Evolutionary conservation across 371 early-diverging fungal species (phyloP).

Genomic region (Mortierella sp.): DNA sequence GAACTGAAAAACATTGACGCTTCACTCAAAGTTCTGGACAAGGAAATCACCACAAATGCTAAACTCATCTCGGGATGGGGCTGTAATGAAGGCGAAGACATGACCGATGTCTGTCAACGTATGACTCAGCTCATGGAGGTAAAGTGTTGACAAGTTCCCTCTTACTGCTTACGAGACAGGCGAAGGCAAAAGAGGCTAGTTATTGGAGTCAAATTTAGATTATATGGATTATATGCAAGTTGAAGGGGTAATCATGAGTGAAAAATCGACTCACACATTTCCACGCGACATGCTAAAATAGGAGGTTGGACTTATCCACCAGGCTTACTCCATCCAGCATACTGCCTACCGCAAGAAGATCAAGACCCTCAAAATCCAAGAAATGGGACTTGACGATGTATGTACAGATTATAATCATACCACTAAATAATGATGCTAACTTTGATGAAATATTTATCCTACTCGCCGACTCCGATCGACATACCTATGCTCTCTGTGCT

Average conservation of each 20-base stretch:
- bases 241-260: neutral
- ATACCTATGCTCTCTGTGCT: neutral
- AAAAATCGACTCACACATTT: neutral
- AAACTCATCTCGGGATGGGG: conserved; percentile 51
- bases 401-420: neutral
- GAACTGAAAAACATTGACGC: conserved; percentile 55
- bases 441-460: conserved; percentile 1
- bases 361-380: conserved; percentile 44
- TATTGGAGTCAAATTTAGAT: neutral
- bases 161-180: neutral
- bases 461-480: neutral
- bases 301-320: conserved; percentile 54
- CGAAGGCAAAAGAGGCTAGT: neutral
- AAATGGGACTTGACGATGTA: conserved; percentile 53
- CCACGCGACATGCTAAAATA: conserved; percentile 8
- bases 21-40: conserved; percentile 42
- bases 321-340: conserved; percentile 32
- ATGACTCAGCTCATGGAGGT: conserved; percentile 58
- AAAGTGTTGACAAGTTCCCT: neutral
- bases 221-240: neutral
- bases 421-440: neutral
- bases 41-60: conserved; percentile 43
- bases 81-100: conserved; percentile 44
- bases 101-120: conserved; percentile 49
- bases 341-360: conserved; percentile 48